These are phyloP conservation scores for Lepraria neglecta DNA, from an alignment of 495 filamentous ascomycete genomes.

Conservation along the genomic window DNA sequence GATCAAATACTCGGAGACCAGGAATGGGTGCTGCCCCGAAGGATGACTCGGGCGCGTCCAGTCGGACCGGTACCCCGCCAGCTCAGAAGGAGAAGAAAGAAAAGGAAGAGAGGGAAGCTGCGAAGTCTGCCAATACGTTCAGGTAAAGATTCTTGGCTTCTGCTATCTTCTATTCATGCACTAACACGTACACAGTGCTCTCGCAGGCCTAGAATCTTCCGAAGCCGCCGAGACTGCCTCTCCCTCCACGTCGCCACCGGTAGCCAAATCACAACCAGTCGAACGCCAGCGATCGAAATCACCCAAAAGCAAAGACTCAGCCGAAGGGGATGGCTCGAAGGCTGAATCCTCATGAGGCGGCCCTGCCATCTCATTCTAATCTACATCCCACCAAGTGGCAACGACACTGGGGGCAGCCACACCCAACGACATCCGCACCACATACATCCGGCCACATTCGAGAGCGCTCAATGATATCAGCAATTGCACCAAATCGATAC, in stretches of 20 bases:
- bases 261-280: constrained; percentile 39
- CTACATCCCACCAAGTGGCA: constrained; percentile 6
- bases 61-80: constrained; percentile 81
- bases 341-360: constrained; percentile 16
- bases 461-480: constrained; percentile 14
- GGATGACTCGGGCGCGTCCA: constrained; percentile 79
- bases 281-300: constrained; percentile 17
- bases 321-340: constrained; percentile 1
- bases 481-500: constrained; percentile 17
- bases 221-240: constrained; percentile 49
- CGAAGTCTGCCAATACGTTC: constrained; percentile 77
- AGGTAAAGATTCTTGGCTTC: constrained; percentile 50
- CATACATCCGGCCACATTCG: constrained; percentile 4
- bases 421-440: neutral
- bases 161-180: constrained; percentile 26
- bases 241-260: constrained; percentile 53
- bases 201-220: constrained; percentile 49
- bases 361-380: neutral
- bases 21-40: constrained; percentile 65
- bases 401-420: constrained; percentile 1
- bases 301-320: constrained; percentile 4
- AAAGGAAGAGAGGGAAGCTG: constrained; percentile 59
- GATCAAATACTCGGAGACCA: constrained; percentile 75
- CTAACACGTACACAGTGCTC: constrained; percentile 41
- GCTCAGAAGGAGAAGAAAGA: constrained; percentile 49